Evolutionary conservation across 1,139 yeast species (phyloP).

Genomic region (Diutina neorugosa): DNA sequence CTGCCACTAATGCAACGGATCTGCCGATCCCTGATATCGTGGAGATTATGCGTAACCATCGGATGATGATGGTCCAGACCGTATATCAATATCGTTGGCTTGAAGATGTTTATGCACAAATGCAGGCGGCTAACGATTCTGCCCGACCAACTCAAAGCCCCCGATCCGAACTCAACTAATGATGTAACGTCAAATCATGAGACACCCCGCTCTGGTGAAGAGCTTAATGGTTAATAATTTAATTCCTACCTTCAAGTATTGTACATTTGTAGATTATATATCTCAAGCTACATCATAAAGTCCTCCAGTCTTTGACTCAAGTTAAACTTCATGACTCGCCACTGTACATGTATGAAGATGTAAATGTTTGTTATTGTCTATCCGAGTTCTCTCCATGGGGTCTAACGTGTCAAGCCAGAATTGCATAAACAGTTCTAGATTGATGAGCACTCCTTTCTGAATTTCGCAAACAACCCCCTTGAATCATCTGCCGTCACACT

Average conservation of each 20-base stretch:
- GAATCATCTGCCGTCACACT: too few species aligned
- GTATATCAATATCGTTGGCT: constrained; percentile 42
- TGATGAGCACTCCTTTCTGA: too few species aligned
- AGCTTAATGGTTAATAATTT: neutral
- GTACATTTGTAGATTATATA: too few species aligned
- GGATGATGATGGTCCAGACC: constrained; percentile 64
- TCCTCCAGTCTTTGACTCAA: too few species aligned
- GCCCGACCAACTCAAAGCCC: neutral
- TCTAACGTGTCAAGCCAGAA: too few species aligned
- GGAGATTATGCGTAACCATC: constrained; percentile 32
- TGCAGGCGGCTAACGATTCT: neutral
- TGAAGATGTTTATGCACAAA: constrained; percentile 13
- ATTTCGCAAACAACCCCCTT: too few species aligned
- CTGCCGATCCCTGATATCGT: constrained; percentile 15
- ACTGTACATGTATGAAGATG: too few species aligned
- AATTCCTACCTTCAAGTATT: neutral
- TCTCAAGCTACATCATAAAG: too few species aligned
- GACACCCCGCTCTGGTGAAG: neutral
- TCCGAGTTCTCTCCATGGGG: too few species aligned
- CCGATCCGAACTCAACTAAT: neutral
- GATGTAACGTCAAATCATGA: neutral
- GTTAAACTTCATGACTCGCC: too few species aligned
- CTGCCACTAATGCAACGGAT: neutral
- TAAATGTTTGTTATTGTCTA: too few species aligned
- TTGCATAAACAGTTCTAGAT: too few species aligned